Percentiles rank a stretch among this genome's conserved stretches.
phyloP scores from a whole-genome alignment of 2,329 filamentous ascomycete species.

The Didymellaceae sp. region DNA sequence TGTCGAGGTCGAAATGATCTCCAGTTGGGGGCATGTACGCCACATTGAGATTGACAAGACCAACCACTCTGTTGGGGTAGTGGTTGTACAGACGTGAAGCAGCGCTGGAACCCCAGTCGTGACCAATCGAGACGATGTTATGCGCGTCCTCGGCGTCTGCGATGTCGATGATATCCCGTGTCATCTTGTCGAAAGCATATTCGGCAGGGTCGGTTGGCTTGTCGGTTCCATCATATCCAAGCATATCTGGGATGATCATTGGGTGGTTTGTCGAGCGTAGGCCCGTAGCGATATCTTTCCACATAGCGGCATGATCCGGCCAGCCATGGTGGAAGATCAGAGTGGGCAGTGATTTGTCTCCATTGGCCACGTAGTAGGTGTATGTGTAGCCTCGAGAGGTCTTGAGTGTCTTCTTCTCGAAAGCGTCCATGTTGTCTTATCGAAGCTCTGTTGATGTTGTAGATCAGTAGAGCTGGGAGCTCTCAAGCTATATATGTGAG shows the following conservation, averaged over 20 bases:
- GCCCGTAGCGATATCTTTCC: slow-evolving; percentile 51
- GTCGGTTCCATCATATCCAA: slow-evolving; percentile 49
- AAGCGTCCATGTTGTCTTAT: slow-evolving; percentile 29
- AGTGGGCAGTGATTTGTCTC: slow-evolving; percentile 29
- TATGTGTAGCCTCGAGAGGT: slow-evolving; percentile 37
- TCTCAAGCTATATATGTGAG: not conserved
- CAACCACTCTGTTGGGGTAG: slow-evolving; percentile 50
- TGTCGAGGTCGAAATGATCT: slow-evolving; percentile 48
- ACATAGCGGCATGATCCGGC: slow-evolving; percentile 56
- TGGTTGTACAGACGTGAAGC: slow-evolving; percentile 53
- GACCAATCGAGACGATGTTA: slow-evolving; percentile 53
- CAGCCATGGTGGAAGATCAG: slow-evolving; percentile 57
- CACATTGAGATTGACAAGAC: slow-evolving; percentile 54
- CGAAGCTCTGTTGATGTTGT: not conserved
- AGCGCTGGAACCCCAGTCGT: slow-evolving; percentile 58
- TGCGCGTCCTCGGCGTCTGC: slow-evolving; percentile 31
- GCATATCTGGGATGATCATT: slow-evolving; percentile 48
- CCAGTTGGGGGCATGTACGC: slow-evolving; percentile 49
- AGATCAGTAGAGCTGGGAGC: not conserved
- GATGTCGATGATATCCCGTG: slow-evolving; percentile 35
- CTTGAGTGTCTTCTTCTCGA: slow-evolving; percentile 36
- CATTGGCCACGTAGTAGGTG: slow-evolving; percentile 34
- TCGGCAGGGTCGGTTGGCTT: slow-evolving; percentile 35
- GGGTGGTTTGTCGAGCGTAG: slow-evolving; percentile 51
- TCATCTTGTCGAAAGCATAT: slow-evolving; percentile 33